Evolutionary conservation across 352 stramenopile species (phyloP).

Genomic region (Phytophthora syringae): DNA sequence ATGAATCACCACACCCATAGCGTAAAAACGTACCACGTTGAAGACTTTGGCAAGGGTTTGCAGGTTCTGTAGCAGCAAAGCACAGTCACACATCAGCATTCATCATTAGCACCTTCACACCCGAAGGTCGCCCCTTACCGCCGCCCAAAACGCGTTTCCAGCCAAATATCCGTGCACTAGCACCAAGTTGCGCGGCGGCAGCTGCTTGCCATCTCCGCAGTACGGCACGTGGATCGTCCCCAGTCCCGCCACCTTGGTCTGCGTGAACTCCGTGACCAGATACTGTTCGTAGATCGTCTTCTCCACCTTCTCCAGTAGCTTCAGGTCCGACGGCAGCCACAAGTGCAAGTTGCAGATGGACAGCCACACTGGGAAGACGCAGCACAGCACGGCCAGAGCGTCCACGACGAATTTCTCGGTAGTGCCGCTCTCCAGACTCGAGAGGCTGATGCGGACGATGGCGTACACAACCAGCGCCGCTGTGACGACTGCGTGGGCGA

Average conservation of each 20-base stretch:
- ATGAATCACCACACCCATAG: neutral
- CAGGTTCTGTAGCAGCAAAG: conserved; percentile 50
- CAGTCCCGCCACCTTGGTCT: conserved; percentile 65
- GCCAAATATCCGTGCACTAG: conserved; percentile 83
- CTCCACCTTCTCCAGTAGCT: conserved; percentile 60
- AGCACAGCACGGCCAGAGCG: conserved; percentile 48
- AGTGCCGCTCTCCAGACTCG: conserved; percentile 41
- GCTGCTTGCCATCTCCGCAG: conserved; percentile 60
- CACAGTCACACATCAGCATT: conserved; percentile 1
- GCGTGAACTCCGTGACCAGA: conserved; percentile 58
- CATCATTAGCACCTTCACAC: neutral
- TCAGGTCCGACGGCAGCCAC: conserved; percentile 63
- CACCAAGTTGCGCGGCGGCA: conserved; percentile 65
- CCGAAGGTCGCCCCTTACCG: conserved; percentile 34
- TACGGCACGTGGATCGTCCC: conserved; percentile 82
- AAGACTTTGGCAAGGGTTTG: conserved; percentile 80
- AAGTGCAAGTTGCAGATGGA: conserved; percentile 53
- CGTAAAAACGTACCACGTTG: conserved; percentile 64
- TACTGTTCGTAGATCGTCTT: conserved; percentile 76
- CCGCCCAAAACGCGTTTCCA: conserved; percentile 79
- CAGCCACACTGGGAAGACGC: conserved; percentile 58
- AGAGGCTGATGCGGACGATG: conserved; percentile 49
- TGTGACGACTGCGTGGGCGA: conserved; percentile 39
- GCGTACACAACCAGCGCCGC: conserved; percentile 50
- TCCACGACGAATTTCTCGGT: conserved; percentile 45